Evolutionary conservation across 2,329 filamentous ascomycete genomes (phyloP), one percentile per base, ranked within the genome.

Genomic region (Penicillium sp.): DNA sequence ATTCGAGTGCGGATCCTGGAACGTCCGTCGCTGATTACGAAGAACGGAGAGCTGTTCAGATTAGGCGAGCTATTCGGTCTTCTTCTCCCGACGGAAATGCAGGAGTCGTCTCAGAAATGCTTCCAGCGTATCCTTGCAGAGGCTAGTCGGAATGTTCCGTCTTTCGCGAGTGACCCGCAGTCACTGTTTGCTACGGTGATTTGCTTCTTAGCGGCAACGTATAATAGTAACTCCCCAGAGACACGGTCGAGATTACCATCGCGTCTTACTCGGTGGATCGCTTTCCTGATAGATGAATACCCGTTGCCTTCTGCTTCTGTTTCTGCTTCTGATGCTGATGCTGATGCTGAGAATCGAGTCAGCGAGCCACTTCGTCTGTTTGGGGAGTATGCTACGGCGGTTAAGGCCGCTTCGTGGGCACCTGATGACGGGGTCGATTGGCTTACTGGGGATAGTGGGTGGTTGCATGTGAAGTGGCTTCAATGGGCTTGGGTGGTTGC

Each of bases 401-500:
- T n/a, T 64, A 27, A 57, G 57, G n/a, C 39, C 34, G 29, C 44
- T 35, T 14, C n/a, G 18, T 52, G 46, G 44, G 48, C 53, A 29
- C 10, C 29, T 4, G 27, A 39, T 7, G 54, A 54, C 49, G 53
- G 56, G 12, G 53, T 55, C 2, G 22, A 38, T 31, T 61, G 59
- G 59, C 49, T 61, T 13, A 29, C 42, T 3, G 45, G 54, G n/a
- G 56, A 56, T n/a, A 59, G 58, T 41, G 65, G 62, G 56, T 72
- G 70, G 70, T 53, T 72, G 27, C 65, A 67, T 25, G 56, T 64
- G 6, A 64, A 69, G 16, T 69, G 66, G 66, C 14, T 75, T 39
- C 68, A 71, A 38, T 75, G 73, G 73, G 68, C 69, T 19, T 74
- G 71, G 66, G 66, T 68, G 50, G 63, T 73, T 36, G 63, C 64